phyloP scores from a whole-genome alignment of 139 green algal genomes.

The Auxenochlorella pyrenoidosa region DNA sequence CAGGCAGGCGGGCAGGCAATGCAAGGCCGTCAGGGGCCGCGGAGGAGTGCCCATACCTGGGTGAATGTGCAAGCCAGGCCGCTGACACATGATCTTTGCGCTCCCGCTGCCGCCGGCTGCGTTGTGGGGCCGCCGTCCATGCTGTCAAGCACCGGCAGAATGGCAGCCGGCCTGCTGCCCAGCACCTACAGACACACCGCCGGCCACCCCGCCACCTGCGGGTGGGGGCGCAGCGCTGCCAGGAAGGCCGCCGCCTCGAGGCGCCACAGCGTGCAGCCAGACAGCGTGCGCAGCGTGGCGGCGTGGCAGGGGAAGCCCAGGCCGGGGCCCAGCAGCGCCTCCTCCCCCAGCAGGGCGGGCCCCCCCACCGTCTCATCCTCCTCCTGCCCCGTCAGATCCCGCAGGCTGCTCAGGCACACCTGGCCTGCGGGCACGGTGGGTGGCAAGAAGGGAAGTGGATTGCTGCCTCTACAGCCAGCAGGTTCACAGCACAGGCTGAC shows the following conservation, averaged over 20 bases:
- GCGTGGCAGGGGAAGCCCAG: slow-evolving; percentile 11
- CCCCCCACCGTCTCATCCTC: slow-evolving; percentile 10
- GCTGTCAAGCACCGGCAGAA: too few relatives aligned
- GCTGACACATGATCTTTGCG: too few relatives aligned
- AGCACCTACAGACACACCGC: too few relatives aligned
- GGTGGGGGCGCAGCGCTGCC: not conserved
- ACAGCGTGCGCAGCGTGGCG: not conserved
- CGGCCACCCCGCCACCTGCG: not conserved
- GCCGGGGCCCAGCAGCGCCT: not conserved
- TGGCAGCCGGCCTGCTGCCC: too few relatives aligned
- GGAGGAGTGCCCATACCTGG: too few relatives aligned
- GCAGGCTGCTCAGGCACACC: slow-evolving; percentile 17
- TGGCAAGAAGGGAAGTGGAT: too few relatives aligned
- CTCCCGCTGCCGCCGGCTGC: too few relatives aligned
- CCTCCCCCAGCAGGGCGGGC: slow-evolving; percentile 20
- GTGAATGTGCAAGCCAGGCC: too few relatives aligned
- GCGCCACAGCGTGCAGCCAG: slow-evolving; percentile 20
- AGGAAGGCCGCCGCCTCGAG: not conserved
- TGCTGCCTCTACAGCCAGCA: too few relatives aligned
- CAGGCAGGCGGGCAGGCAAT: not conserved
- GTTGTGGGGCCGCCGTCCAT: too few relatives aligned
- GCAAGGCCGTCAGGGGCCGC: too few relatives aligned
- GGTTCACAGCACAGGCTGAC: too few relatives aligned
- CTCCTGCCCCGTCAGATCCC: not conserved
- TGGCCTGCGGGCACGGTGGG: not conserved